Conservation (phyloP, 306 rosid species). For the Ziziphus jujuba region DNA sequence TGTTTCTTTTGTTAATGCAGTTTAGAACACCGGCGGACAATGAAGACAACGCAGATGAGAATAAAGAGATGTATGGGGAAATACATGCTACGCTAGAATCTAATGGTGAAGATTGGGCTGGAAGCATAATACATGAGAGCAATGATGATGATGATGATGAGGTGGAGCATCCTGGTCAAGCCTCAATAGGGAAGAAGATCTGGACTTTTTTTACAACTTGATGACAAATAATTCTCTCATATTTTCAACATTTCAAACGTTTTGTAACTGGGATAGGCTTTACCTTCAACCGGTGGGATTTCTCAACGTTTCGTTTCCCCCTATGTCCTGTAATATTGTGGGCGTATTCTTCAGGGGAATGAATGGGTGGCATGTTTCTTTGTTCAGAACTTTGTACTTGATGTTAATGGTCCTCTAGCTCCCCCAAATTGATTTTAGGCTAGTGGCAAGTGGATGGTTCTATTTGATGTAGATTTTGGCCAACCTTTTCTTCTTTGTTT, state of each 20-base stretch:
- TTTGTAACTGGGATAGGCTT: neutral
- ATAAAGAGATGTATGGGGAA: slow-evolving; percentile 32
- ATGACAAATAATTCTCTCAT: slow-evolving; percentile 23
- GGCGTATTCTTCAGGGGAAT: neutral
- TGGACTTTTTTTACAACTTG: slow-evolving; percentile 76
- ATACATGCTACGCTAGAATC: slow-evolving; percentile 36
- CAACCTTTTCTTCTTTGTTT: too few species aligned
- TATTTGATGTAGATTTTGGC: too few species aligned
- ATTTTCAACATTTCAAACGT: too few species aligned
- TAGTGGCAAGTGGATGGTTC: too few species aligned
- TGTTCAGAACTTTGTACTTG: too few species aligned
- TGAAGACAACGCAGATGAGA: slow-evolving; percentile 40
- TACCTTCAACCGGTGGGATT: slow-evolving; percentile 11
- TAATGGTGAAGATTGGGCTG: slow-evolving; percentile 40
- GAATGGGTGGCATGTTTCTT: too few species aligned
- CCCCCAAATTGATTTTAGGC: too few species aligned
- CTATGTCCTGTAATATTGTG: neutral
- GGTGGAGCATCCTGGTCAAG: slow-evolving; percentile 44
- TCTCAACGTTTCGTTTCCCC: neutral
- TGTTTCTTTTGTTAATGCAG: slow-evolving; percentile 37
- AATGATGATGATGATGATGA: slow-evolving; percentile 39
- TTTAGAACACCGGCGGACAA: slow-evolving; percentile 43
- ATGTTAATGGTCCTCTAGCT: too few species aligned
- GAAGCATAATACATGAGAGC: slow-evolving; percentile 42
- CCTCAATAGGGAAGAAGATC: slow-evolving; percentile 67